Evolutionary conservation across 75 land plant species (phyloP).

Genomic region (Picea sitchensis): DNA sequence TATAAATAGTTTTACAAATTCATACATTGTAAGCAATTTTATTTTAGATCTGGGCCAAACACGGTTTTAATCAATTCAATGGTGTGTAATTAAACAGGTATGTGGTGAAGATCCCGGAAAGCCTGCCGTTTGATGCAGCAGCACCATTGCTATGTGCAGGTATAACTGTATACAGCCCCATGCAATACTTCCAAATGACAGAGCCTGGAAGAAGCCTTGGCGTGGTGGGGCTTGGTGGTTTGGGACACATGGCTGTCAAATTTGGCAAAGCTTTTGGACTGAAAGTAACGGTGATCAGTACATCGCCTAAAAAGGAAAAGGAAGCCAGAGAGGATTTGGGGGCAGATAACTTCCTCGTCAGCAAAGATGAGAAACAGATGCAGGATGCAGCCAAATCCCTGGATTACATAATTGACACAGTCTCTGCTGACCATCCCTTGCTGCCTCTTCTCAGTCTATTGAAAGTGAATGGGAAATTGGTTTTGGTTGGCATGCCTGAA

Average conservation of each 20-base stretch:
- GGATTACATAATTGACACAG: constrained; percentile 42
- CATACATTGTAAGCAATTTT: too few relatives aligned
- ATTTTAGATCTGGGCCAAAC: too few relatives aligned
- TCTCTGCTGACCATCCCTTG: constrained; percentile 51
- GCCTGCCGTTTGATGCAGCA: constrained; percentile 26
- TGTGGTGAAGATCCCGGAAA: constrained; percentile 20
- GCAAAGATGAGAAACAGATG: constrained; percentile 38
- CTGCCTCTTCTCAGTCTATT: constrained; percentile 38
- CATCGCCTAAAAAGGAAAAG: constrained; percentile 39
- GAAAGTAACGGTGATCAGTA: constrained; percentile 52
- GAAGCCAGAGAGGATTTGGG: constrained; percentile 38
- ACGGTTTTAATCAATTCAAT: background rate
- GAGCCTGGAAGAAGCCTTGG: constrained; percentile 33
- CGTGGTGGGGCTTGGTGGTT: constrained; percentile 54
- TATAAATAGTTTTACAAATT: too few relatives aligned
- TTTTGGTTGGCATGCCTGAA: constrained; percentile 22
- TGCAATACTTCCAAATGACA: constrained; percentile 28
- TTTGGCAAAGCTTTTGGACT: constrained; percentile 55
- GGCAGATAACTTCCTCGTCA: constrained; percentile 44
- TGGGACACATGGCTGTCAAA: constrained; percentile 60
- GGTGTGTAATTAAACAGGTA: background rate
- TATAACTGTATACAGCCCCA: constrained; percentile 42
- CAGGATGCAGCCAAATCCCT: constrained; percentile 30
- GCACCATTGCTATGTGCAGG: constrained; percentile 43
- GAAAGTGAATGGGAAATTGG: constrained; percentile 49